Base-by-base conservation (phyloP, 148 eudicot species). In the Cornus kousa region DNA sequence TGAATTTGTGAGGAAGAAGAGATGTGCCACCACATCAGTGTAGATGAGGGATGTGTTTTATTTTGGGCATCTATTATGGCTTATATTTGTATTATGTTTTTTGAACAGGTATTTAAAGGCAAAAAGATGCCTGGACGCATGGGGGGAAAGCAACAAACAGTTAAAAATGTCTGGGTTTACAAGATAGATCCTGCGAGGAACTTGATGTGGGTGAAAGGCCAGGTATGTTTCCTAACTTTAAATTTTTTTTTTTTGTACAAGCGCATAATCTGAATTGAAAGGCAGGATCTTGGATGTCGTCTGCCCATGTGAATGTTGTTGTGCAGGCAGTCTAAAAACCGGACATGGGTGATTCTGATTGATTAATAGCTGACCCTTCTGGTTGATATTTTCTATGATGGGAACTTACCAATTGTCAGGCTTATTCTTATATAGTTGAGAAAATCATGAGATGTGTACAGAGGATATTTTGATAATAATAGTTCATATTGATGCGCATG, bases 171-270 rank as follows among this genome's bases (percentile, higher is more conserved):
- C 23, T 96, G 99, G 97, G 88, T 96, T 68, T 96, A 93, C 85
- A 93, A 93, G 83, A 87, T 96, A 81, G 95, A 92, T 37, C 99
- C 99, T 50, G 80, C 82, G 22, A 92, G 99, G 84, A 96, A 93
- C 86, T 82, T 96, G 83, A 87, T 92, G 86, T 96, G 97, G 98
- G 97, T 96, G 48, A 90, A 69, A 89, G 99, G 98, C 93, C 99
- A 92, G 79, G 99, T 93, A 87, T 50, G 90, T 80, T 82, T 68
- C 50, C 73, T 9, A 66, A 60, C 23, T 20, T 53, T 60, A 39
- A 48, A 79, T 60, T 67, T 66, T 17, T 67, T 66, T 17, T 59
- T 50, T 60, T 62, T 43, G 4, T 75, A 50, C 39, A 68, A 43
- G n/a, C 16, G 59, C 71, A 13, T 70, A 33, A n/a, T 60, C 46